Conservation (phyloP, 495 filamentous ascomycete species). For the Chaetomium fimeti region DNA sequence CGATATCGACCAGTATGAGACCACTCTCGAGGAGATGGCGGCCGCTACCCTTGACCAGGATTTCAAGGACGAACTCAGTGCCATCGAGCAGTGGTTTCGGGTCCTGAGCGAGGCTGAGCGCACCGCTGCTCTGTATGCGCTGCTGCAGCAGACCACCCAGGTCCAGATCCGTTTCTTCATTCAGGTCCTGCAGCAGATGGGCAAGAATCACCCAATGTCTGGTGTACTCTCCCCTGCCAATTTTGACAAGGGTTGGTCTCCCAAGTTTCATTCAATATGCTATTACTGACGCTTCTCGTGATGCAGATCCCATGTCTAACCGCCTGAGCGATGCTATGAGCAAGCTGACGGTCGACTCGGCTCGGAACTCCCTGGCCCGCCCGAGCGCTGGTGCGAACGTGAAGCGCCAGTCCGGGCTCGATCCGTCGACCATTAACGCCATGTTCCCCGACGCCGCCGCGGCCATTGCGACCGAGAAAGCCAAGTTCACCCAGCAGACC, state of each 20-base stretch:
- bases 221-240: constrained; percentile 92
- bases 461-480: constrained; percentile 95
- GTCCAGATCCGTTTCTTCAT: constrained; percentile 99
- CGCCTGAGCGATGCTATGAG: constrained; percentile 96
- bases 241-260: constrained; percentile 87
- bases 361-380: constrained; percentile 82
- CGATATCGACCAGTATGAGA: constrained; percentile 98
- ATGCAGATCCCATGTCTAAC: constrained; percentile 91
- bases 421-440: constrained; percentile 90
- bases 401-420: constrained; percentile 89
- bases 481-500: constrained; percentile 91
- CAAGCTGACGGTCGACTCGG: constrained; percentile 81
- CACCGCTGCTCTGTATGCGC: constrained; percentile 90
- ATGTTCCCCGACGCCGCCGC: constrained; percentile 99
- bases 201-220: constrained; percentile 95
- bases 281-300: constrained; percentile 12
- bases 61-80: constrained; percentile 98
- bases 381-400: constrained; percentile 64
- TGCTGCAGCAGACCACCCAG: constrained; percentile 97
- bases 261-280: neutral
- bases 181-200: constrained; percentile 97
- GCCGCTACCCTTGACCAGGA: constrained; percentile 97
- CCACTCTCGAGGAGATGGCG: constrained; percentile 96
- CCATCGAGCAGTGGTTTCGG: constrained; percentile 99
- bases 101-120: constrained; percentile 95